phyloP scores from a whole-genome alignment of 176 grass and related monocot genomes.

The Cenchrus fungigraminus region DNA sequence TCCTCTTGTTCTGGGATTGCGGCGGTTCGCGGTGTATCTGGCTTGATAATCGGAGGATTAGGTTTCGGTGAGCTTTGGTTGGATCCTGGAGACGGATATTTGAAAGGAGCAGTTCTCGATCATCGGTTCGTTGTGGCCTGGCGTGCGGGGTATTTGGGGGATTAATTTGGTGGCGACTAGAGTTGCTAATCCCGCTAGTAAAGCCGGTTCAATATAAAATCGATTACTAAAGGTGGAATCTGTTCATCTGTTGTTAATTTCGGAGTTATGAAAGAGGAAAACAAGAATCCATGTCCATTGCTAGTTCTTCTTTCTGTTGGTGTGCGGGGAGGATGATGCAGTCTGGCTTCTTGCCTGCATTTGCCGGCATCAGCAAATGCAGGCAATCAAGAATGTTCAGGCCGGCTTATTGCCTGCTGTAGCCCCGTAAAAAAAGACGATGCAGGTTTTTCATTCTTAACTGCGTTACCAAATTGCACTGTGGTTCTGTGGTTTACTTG shows the following conservation, averaged over 20 bases:
- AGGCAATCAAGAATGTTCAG: too few relatives aligned
- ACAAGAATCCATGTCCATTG: neutral
- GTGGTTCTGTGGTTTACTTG: neutral
- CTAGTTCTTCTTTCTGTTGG: neutral
- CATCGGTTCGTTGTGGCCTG: neutral
- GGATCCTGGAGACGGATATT: neutral
- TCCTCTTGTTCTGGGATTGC: neutral
- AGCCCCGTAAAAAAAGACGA: too few relatives aligned
- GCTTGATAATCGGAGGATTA: neutral
- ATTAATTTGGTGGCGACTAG: neutral
- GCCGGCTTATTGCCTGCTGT: too few relatives aligned
- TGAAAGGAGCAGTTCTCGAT: neutral
- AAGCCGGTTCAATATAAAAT: neutral
- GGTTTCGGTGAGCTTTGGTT: slow-evolving; percentile 6
- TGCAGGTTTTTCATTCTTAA: neutral
- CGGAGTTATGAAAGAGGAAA: neutral
- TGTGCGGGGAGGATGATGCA: neutral
- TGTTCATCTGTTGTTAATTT: neutral
- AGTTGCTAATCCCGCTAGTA: neutral
- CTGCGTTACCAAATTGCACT: neutral
- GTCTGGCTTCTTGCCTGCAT: too few relatives aligned
- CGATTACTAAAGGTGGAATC: neutral
- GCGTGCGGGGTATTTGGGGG: neutral
- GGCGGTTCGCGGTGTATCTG: neutral
- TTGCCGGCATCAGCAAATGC: too few relatives aligned